These are phyloP conservation scores for Coniochaeta sp. DNA, from an alignment of 2,329 filamentous ascomycete genomes.

Conservation along the genomic window DNA sequence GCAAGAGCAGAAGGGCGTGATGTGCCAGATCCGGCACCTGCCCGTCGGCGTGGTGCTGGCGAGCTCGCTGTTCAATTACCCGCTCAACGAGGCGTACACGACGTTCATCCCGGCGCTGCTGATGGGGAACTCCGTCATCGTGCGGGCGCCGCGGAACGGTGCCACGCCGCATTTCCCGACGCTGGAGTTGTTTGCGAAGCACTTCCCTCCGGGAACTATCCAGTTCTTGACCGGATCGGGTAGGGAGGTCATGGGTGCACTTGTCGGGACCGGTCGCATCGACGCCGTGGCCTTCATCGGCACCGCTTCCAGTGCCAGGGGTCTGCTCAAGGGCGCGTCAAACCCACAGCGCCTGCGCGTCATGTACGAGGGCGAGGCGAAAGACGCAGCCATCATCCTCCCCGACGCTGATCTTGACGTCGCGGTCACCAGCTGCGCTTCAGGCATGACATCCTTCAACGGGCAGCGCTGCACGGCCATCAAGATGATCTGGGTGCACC, in stretches of 20 bases:
- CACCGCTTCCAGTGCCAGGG: not conserved
- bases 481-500: slow-evolving; percentile 4
- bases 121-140: slow-evolving; percentile 3
- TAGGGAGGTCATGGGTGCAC: not conserved
- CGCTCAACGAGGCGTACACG: slow-evolving; percentile 1
- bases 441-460: slow-evolving; percentile 4
- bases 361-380: slow-evolving; percentile 3
- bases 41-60: not conserved
- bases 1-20: not conserved
- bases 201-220: slow-evolving; percentile 1
- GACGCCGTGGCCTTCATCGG: slow-evolving; percentile 3
- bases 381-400: not conserved
- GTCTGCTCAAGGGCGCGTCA: not conserved
- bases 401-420: not conserved
- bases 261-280: not conserved
- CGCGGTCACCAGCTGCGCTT: not conserved
- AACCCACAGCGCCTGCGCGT: slow-evolving; percentile 1
- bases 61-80: not conserved
- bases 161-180: slow-evolving; percentile 2
- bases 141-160: not conserved
- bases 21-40: slow-evolving; percentile 2
- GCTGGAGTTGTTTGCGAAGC: not conserved
- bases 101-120: slow-evolving; percentile 1
- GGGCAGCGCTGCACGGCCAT: not conserved
- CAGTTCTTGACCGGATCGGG: slow-evolving; percentile 1